A percentile compares a stretch with the other conserved stretches of the same genome.
Conservation (phyloP, 1,284 basidiomycete genomes). For the Sphagnurus paluster region DNA sequence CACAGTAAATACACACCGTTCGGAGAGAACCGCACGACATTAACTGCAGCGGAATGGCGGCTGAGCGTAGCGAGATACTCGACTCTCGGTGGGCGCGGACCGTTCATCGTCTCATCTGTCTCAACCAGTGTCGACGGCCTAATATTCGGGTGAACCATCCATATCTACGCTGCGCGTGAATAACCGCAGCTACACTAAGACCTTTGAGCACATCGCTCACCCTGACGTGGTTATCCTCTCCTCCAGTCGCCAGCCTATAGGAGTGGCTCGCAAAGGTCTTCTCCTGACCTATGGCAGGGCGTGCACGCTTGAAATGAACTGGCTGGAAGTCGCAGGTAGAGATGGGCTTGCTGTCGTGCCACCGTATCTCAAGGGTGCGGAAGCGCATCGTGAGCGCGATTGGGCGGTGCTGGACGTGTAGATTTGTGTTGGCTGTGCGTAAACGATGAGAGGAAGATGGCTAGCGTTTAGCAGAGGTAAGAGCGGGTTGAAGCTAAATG, state of each 20-base stretch:
- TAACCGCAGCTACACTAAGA: slow-evolving; percentile 5
- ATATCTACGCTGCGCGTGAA: slow-evolving; percentile 55
- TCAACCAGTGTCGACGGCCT: slow-evolving; percentile 65
- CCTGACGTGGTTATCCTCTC: slow-evolving; percentile 96
- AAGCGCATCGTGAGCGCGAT: slow-evolving; percentile 62
- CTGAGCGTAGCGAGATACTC: slow-evolving; percentile 95
- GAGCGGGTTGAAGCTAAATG: slow-evolving; percentile 8
- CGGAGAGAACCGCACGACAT: slow-evolving; percentile 95
- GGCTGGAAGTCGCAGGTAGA: slow-evolving; percentile 95
- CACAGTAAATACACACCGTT: slow-evolving; percentile 62
- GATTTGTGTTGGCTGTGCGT: slow-evolving; percentile 1
- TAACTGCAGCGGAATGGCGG: slow-evolving; percentile 93
- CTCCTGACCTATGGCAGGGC: slow-evolving; percentile 56
- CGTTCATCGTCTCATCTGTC: slow-evolving; percentile 40
- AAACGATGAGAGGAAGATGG: background rate
- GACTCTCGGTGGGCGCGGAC: slow-evolving; percentile 80
- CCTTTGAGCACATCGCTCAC: slow-evolving; percentile 50
- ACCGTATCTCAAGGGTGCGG: slow-evolving; percentile 85
- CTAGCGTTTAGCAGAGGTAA: background rate
- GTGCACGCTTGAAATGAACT: slow-evolving; percentile 70
- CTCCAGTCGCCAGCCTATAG: slow-evolving; percentile 92
- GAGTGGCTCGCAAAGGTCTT: slow-evolving; percentile 60
- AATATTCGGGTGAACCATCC: slow-evolving; percentile 94
- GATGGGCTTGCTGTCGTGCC: slow-evolving; percentile 95
- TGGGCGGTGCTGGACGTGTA: slow-evolving; percentile 17